Evolutionary conservation across 176 grass and related monocot species (phyloP).

Genomic region (Zea luxurians): DNA sequence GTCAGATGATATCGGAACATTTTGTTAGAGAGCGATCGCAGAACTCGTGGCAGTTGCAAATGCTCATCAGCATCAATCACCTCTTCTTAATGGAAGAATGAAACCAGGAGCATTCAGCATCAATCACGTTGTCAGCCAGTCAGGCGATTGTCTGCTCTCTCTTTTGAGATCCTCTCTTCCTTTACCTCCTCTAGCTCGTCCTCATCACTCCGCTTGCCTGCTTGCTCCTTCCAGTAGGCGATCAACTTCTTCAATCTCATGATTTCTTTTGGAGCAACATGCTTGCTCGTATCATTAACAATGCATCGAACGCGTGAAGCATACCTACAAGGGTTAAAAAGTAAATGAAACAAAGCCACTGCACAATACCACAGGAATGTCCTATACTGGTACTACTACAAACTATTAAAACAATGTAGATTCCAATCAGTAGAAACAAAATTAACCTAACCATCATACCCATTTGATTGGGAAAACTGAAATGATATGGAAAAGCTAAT

Average conservation of each 20-base stretch:
- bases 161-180: slow-evolving; percentile 61
- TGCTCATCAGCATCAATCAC: not conserved
- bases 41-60: not conserved
- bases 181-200: slow-evolving; percentile 95
- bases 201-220: slow-evolving; percentile 73
- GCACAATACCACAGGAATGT: not conserved
- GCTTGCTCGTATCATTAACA: slow-evolving; percentile 90
- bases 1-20: slow-evolving; percentile 8
- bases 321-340: slow-evolving; percentile 55
- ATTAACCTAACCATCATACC: not conserved
- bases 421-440: not conserved
- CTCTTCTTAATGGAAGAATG: slow-evolving; percentile 18
- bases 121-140: slow-evolving; percentile 19
- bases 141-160: slow-evolving; percentile 44
- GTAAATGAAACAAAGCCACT: not conserved
- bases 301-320: slow-evolving; percentile 93
- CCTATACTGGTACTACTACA: not conserved
- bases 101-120: slow-evolving; percentile 7
- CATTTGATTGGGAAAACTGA: not conserved
- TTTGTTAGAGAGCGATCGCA: not conserved
- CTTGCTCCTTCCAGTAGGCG: slow-evolving; percentile 91
- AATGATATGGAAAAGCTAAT: not conserved
- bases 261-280: slow-evolving; percentile 88
- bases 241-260: slow-evolving; percentile 81
- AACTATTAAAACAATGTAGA: not conserved